Percentiles rank a stretch among this genome's conserved stretches.
phyloP scores from a whole-genome alignment of 768 basidiomycete genomes.

The Lactifluus hygrophoroides region DNA sequence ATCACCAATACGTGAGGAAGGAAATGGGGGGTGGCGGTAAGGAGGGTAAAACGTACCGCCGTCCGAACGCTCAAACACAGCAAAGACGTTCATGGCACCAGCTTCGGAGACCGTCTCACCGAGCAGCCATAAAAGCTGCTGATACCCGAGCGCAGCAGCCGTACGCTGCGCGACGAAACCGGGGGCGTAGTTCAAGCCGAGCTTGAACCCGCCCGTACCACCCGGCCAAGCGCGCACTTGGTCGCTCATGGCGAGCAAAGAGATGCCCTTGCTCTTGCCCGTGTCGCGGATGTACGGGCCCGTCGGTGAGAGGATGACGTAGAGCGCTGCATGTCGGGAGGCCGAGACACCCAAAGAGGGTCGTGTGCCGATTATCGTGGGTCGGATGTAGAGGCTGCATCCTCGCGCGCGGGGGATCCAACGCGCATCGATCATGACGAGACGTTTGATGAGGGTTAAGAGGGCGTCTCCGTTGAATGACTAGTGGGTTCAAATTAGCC shows the following conservation, averaged over 20 bases:
- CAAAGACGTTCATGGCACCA: conserved; percentile 46
- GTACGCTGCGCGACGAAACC: conserved; percentile 35
- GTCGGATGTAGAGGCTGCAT: conserved; percentile 81
- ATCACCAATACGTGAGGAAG: no score
- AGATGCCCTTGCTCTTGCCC: conserved; percentile 22
- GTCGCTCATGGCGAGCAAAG: conserved; percentile 37
- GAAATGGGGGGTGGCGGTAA: neutral
- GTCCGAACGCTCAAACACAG: conserved; percentile 34
- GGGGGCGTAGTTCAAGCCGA: conserved; percentile 32
- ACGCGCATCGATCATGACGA: conserved; percentile 61
- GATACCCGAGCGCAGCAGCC: conserved; percentile 39
- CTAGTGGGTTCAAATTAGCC: conserved; percentile 22
- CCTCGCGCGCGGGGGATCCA: conserved; percentile 77
- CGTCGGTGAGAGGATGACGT: conserved; percentile 68
- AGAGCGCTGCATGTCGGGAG: conserved; percentile 74
- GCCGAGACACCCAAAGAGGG: conserved; percentile 57
- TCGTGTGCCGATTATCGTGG: conserved; percentile 53
- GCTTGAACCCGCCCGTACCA: conserved; percentile 43
- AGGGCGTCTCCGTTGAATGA: conserved; percentile 40
- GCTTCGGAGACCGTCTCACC: conserved; percentile 31
- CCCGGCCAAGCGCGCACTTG: conserved; percentile 44
- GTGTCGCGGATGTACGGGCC: conserved; percentile 39
- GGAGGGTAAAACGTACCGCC: conserved; percentile 23
- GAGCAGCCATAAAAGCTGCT: conserved; percentile 44
- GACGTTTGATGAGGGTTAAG: conserved; percentile 48